Evolutionary conservation across 1,139 yeast genomes (phyloP).

Genomic region (Kodamaea sp.): DNA sequence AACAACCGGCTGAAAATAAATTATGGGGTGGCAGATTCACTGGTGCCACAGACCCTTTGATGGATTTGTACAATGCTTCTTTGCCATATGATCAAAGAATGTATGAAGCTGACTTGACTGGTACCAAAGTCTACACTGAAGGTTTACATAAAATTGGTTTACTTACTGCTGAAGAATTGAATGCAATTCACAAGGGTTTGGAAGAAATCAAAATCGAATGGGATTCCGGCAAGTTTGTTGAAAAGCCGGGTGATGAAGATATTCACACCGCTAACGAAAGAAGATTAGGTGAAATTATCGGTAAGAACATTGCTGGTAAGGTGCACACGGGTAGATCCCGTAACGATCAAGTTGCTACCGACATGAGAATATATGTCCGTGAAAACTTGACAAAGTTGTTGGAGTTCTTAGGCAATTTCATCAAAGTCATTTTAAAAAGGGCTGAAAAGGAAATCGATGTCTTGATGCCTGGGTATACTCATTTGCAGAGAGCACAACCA

Average conservation of each 20-base stretch:
- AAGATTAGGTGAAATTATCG: conserved; percentile 92
- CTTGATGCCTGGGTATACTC: conserved; percentile 98
- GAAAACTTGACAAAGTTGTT: conserved; percentile 63
- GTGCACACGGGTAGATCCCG: conserved; percentile 98
- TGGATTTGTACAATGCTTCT: conserved; percentile 96
- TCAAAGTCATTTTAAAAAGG: conserved; percentile 64
- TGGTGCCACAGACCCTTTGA: conserved; percentile 92
- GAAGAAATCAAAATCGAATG: conserved; percentile 72
- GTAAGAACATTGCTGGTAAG: conserved; percentile 89
- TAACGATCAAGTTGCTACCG: conserved; percentile 98
- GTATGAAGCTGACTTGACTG: conserved; percentile 92
- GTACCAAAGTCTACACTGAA: conserved; percentile 87
- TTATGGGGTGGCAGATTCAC: conserved; percentile 99
- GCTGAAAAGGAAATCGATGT: conserved; percentile 84
- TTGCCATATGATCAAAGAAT: conserved; percentile 91
- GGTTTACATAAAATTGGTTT: conserved; percentile 81
- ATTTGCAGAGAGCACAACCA: conserved; percentile 97
- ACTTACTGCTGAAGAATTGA: conserved; percentile 65
- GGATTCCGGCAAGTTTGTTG: conserved; percentile 68
- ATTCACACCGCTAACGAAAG: conserved; percentile 98
- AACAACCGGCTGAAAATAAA: conserved; percentile 54
- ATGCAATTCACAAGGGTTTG: conserved; percentile 79
- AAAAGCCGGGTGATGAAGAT: conserved; percentile 93
- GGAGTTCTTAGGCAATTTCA: conserved; percentile 56
- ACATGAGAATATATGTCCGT: conserved; percentile 91